Conservation (phyloP, 1,284 basidiomycete genomes). For the Xerocomus minutiporus region DNA sequence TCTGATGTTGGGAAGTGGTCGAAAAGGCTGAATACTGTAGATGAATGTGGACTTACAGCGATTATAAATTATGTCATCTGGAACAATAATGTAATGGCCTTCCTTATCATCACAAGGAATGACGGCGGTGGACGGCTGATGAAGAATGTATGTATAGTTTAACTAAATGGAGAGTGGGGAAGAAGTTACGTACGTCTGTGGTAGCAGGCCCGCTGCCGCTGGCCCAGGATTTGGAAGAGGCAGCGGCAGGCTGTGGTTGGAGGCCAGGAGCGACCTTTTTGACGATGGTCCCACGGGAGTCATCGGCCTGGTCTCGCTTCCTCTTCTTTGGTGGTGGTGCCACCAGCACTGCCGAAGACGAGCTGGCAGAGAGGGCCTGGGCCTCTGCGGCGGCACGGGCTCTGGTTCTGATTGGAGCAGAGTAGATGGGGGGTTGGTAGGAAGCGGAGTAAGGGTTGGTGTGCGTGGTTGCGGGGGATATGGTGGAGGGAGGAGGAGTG, state of each 20-base stretch:
- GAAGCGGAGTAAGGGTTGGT: conserved; percentile 68
- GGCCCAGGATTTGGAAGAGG: conserved; percentile 57
- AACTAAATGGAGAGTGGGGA: conserved; percentile 16
- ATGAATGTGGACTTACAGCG: conserved; percentile 59
- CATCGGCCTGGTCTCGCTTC: conserved; percentile 66
- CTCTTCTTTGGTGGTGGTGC: conserved; percentile 72
- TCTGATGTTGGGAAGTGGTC: conserved; percentile 47
- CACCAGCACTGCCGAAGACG: conserved; percentile 54
- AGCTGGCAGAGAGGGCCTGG: conserved; percentile 61
- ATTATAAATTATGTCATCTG: conserved; percentile 80
- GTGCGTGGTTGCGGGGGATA: conserved; percentile 65
- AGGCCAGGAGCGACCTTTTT: conserved; percentile 54
- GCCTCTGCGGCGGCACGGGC: conserved; percentile 79
- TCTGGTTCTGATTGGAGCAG: conserved; percentile 70
- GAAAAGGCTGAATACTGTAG: neutral
- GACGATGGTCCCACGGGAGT: conserved; percentile 56
- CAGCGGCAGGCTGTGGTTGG: conserved; percentile 44
- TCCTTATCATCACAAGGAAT: conserved; percentile 88
- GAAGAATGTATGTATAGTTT: conserved; percentile 22
- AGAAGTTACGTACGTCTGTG: conserved; percentile 53
- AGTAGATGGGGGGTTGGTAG: conserved; percentile 70
- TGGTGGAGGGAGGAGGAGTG: conserved; percentile 72
- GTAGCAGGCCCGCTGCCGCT: conserved; percentile 55
- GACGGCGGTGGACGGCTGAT: conserved; percentile 54
- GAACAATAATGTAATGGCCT: conserved; percentile 90